phyloP scores from a whole-genome alignment of 164 flowering plant species.

The Cinnamomum micranthum region DNA sequence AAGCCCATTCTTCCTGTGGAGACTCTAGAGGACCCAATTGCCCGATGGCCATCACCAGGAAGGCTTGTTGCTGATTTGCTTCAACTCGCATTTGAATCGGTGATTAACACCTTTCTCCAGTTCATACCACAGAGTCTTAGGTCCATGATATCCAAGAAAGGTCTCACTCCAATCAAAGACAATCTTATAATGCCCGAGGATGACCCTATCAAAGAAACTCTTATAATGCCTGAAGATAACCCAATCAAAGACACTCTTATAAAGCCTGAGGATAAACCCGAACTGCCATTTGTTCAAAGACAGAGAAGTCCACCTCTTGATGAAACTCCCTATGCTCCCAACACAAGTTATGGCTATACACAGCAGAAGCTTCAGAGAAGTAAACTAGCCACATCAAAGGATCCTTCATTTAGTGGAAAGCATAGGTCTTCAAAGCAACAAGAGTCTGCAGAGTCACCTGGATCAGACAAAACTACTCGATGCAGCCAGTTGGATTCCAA shows the following conservation, averaged over 20 bases:
- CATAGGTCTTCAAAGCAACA: slow-evolving; percentile 72
- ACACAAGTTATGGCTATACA: slow-evolving; percentile 32
- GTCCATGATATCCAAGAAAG: slow-evolving; percentile 30
- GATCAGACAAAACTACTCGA: slow-evolving; percentile 53
- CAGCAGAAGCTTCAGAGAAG: slow-evolving; percentile 58
- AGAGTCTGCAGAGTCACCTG: slow-evolving; percentile 67
- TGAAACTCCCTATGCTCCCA: slow-evolving; percentile 43
- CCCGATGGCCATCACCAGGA: slow-evolving; percentile 84
- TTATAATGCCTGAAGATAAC: slow-evolving; percentile 81
- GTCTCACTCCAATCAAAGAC: slow-evolving; percentile 77
- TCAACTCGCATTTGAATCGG: slow-evolving; percentile 53
- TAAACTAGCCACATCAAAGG: slow-evolving; percentile 55
- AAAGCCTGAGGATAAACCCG: slow-evolving; percentile 75
- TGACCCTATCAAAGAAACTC: slow-evolving; percentile 24
- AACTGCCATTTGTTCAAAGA: slow-evolving; percentile 43
- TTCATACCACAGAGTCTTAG: slow-evolving; percentile 41
- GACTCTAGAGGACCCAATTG: slow-evolving; percentile 51
- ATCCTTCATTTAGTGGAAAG: slow-evolving; percentile 62
- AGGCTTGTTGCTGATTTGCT: slow-evolving; percentile 63
- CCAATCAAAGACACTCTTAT: slow-evolving; percentile 58
- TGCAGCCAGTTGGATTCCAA: slow-evolving; percentile 39
- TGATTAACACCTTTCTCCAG: slow-evolving; percentile 31
- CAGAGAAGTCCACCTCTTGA: slow-evolving; percentile 47
- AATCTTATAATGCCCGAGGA: slow-evolving; percentile 81
- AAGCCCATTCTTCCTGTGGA: slow-evolving; percentile 39